Conservation (phyloP, 106 monocot species). For the Agapanthus africanus region DNA sequence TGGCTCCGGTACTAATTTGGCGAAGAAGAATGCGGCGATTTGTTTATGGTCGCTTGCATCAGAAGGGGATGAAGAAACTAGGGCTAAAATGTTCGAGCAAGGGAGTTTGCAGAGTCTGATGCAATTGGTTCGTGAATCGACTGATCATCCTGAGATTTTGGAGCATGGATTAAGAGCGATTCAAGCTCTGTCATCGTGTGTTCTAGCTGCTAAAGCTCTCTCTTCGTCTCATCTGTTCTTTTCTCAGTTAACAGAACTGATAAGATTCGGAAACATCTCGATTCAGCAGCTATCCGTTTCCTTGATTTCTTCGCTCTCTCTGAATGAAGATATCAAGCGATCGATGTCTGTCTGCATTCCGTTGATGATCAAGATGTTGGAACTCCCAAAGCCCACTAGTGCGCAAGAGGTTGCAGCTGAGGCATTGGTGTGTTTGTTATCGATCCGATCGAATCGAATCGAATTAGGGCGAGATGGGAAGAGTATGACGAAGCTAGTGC, state of each 20-base stretch:
- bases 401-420: constrained; percentile 54
- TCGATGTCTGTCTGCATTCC: constrained; percentile 51
- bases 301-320: constrained; percentile 36
- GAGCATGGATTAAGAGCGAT: constrained; percentile 54
- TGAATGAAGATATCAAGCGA: constrained; percentile 47
- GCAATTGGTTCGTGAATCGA: constrained; percentile 23
- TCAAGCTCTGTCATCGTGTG: constrained; percentile 39
- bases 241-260: constrained; percentile 42
- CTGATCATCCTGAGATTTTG: constrained; percentile 34
- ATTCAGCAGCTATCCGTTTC: constrained; percentile 34
- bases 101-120: constrained; percentile 44
- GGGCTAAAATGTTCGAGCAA: constrained; percentile 32
- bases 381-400: constrained; percentile 44
- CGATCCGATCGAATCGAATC: constrained; percentile 39
- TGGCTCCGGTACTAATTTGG: constrained; percentile 10
- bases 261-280: constrained; percentile 20
- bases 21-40: constrained; percentile 35
- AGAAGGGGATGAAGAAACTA: constrained; percentile 30
- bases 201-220: constrained; percentile 28
- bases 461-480: constrained; percentile 58
- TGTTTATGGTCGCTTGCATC: constrained; percentile 55
- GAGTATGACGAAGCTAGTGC: constrained; percentile 61
- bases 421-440: constrained; percentile 38
- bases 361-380: constrained; percentile 56
- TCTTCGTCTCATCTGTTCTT: constrained; percentile 33